Evolutionary conservation across 257 asterid genomes (phyloP).

Genomic region (Marsdenia floribunda): DNA sequence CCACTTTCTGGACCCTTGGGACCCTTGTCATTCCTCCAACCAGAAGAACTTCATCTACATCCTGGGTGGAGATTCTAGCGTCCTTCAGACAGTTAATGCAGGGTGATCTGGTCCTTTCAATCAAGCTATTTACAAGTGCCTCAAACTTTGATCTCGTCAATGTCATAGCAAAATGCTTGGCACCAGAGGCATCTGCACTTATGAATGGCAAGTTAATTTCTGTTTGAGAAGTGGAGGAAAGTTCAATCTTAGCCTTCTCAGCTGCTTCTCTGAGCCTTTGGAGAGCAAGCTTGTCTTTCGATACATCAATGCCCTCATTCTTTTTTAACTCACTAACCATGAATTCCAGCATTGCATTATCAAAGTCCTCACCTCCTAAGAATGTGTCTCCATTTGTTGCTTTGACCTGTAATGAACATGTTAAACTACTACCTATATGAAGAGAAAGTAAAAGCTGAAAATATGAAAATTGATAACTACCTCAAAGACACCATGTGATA

Average conservation of each 20-base stretch:
- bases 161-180: slow-evolving; percentile 25
- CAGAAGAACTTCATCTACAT: slow-evolving; percentile 69
- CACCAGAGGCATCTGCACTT: slow-evolving; percentile 8
- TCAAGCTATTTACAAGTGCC: slow-evolving; percentile 52
- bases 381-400: slow-evolving; percentile 79
- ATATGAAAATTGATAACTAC: neutral
- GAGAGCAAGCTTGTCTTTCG: slow-evolving; percentile 64
- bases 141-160: slow-evolving; percentile 68
- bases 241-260: slow-evolving; percentile 55
- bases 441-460: neutral
- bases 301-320: slow-evolving; percentile 55
- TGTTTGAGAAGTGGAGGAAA: slow-evolving; percentile 3
- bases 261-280: slow-evolving; percentile 84
- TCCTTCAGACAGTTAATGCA: slow-evolving; percentile 75
- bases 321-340: slow-evolving; percentile 57
- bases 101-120: slow-evolving; percentile 64
- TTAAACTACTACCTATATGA: neutral
- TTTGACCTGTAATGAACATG: slow-evolving; percentile 20
- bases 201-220: slow-evolving; percentile 9
- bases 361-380: slow-evolving; percentile 84
- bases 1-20: slow-evolving; percentile 70
- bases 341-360: slow-evolving; percentile 55
- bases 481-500: slow-evolving; percentile 10
- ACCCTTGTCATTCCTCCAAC: slow-evolving; percentile 85
- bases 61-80: slow-evolving; percentile 55